phyloP scores from a whole-genome alignment of 768 basidiomycete genomes.

The Chlorophyllum brunneum region DNA sequence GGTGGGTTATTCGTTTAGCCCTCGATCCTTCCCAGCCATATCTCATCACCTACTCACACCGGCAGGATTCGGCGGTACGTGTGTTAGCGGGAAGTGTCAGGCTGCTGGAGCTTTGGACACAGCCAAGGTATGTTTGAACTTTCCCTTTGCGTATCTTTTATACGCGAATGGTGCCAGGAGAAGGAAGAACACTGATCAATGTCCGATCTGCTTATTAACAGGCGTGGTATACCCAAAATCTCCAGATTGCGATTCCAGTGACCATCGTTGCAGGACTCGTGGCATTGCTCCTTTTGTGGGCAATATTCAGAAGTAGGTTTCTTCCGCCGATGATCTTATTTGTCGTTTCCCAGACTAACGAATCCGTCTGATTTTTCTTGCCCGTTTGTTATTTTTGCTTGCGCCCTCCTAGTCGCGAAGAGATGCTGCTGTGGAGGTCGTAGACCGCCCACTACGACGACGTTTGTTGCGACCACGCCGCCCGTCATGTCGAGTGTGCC shows the following conservation, averaged over 20 bases:
- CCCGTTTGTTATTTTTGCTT: constrained; percentile 12
- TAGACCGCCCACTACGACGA: constrained; percentile 15
- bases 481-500: constrained; percentile 16
- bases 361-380: constrained; percentile 4
- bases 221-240: constrained; percentile 75
- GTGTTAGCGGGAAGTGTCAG: constrained; percentile 57
- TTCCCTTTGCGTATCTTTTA: constrained; percentile 3
- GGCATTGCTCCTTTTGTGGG: constrained; percentile 53
- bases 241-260: constrained; percentile 77
- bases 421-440: constrained; percentile 28
- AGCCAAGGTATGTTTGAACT: constrained; percentile 44
- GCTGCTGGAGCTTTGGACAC: constrained; percentile 54
- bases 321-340: not conserved
- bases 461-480: constrained; percentile 17
- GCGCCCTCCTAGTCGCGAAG: constrained; percentile 25
- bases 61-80: constrained; percentile 68
- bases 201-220: constrained; percentile 21
- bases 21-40: not conserved
- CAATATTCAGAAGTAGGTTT: constrained; percentile 38
- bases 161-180: constrained; percentile 6
- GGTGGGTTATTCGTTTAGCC: constrained; percentile 39
- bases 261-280: constrained; percentile 68
- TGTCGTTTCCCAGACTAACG: constrained; percentile 3
- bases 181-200: constrained; percentile 1
- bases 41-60: not conserved